phyloP scores from a whole-genome alignment of 306 rosid genomes.

The Sphenostylis stenocarpa region DNA sequence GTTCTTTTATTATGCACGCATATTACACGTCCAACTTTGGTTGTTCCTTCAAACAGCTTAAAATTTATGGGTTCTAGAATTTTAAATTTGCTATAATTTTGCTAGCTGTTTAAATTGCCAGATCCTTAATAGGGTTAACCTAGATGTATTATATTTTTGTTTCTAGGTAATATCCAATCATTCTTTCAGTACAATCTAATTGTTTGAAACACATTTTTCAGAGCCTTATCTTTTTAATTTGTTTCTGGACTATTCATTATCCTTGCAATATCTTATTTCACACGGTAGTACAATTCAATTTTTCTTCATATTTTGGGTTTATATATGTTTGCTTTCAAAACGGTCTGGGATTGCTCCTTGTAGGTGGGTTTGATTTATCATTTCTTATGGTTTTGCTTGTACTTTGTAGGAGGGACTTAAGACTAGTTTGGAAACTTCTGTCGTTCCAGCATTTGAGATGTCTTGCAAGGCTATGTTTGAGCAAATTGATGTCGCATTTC shows the following conservation, averaged over 20 bases:
- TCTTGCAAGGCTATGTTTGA: conserved; percentile 73
- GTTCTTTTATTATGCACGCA: not conserved
- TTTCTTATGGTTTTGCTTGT: conserved; percentile 23
- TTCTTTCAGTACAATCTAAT: not conserved
- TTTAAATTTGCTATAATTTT: not conserved
- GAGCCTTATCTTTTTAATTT: not conserved
- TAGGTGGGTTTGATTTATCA: conserved; percentile 23
- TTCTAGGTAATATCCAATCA: not conserved
- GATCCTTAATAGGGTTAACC: not conserved
- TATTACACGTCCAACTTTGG: not conserved
- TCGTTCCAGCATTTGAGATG: conserved; percentile 65
- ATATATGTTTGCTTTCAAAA: conserved; percentile 6
- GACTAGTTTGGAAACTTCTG: conserved; percentile 62
- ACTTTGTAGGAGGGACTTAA: conserved; percentile 62
- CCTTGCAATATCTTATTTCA: not conserved
- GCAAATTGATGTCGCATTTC: conserved; percentile 63
- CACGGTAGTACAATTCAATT: conserved; percentile 8
- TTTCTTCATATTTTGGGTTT: conserved; percentile 18
- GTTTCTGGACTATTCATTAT: not conserved
- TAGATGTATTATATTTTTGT: conserved; percentile 2
- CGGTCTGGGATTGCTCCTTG: conserved; percentile 13
- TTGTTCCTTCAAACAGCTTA: conserved; percentile 16
- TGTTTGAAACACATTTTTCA: conserved; percentile 19
- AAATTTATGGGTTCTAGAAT: not conserved
- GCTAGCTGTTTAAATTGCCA: not conserved